Base-by-base conservation (phyloP, 176 grass and related monocot genomes). In the Ampelocalamus luodianensis region DNA sequence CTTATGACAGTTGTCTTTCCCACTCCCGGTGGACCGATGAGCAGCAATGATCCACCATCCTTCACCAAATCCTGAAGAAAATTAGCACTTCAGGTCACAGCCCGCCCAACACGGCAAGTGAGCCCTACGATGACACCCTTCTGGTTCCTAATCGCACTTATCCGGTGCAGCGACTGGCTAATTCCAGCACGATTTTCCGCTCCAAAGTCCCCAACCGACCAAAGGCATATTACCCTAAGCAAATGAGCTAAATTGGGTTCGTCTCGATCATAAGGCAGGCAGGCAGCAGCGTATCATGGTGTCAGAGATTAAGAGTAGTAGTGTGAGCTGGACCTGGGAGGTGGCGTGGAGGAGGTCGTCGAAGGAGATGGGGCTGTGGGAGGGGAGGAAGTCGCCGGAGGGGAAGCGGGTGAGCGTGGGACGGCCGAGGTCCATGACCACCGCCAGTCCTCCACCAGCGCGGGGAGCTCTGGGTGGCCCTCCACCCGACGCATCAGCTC, bases 1-100 rank as follows among this genome's bases (percentile, higher is more conserved):
- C 95, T 95, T 88, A 97, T 95, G 63, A 97, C 68, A 16, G 91
- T 93, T 8, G 96, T 95, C 80, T 98, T 95, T 51, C 96, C 91
- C 16, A 98, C 91, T 70, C 96, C 93, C 2, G 39, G 39, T 40
- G 39, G 39, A 40, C 39, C 39, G 5, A 40, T 40, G 39, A 40
- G 39, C 39, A 40, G 93, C 34, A 98, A 61, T 3, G 96, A 98
- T 7, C 82, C 83, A 14, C 96, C 93, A 73, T 95, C 95, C 87
- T 90, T 95, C 3, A 95, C 79, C 68, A 98, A 89, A 90, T 98
- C 93, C 45, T 88, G 96, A 72, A 98, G 85, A 55, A 95, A 82
- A 89, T 90, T 92, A 20, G 91, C 93, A 60, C 96, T 95, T 56
- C 93, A 93, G 0, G 96, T 72, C 32, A 98, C 89, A n/a, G 93